phyloP scores from a whole-genome alignment of 2,329 filamentous ascomycete species.

The Microascus cirrosus region DNA sequence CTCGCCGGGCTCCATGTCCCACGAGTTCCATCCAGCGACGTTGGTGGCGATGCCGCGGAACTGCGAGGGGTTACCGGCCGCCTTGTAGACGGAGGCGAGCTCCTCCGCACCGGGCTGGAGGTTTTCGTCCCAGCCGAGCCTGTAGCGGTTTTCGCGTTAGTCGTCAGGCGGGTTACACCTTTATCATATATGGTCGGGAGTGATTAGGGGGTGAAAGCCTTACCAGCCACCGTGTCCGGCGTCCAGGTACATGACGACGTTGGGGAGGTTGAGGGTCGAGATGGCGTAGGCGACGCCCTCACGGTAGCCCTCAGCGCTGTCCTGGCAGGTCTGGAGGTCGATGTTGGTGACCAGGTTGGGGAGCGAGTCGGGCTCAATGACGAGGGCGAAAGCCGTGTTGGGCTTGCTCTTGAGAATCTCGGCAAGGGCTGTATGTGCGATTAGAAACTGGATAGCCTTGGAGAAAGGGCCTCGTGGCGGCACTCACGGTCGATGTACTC shows the following conservation, averaged over 20 bases:
- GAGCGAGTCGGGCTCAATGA: slow-evolving; percentile 50
- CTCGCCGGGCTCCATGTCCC: slow-evolving; percentile 23
- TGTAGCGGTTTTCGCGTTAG: neutral
- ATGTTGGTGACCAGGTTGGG: slow-evolving; percentile 53
- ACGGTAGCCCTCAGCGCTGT: slow-evolving; percentile 41
- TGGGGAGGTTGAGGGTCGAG: slow-evolving; percentile 42
- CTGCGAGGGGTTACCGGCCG: slow-evolving; percentile 23
- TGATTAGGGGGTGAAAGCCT: neutral
- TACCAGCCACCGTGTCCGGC: slow-evolving; percentile 52
- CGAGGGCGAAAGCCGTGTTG: slow-evolving; percentile 29
- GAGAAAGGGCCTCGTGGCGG: neutral
- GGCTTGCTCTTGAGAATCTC: slow-evolving; percentile 39
- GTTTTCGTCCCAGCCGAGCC: slow-evolving; percentile 50
- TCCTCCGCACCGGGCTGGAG: slow-evolving; percentile 28
- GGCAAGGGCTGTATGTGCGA: slow-evolving; percentile 26
- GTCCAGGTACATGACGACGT: slow-evolving; percentile 54
- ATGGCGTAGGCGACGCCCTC: slow-evolving; percentile 45
- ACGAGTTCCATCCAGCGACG: slow-evolving; percentile 28
- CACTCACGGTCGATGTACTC: slow-evolving; percentile 27
- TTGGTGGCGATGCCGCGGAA: slow-evolving; percentile 26
- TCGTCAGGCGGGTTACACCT: too few species aligned
- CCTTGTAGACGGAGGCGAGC: slow-evolving; percentile 25
- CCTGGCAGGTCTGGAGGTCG: slow-evolving; percentile 39
- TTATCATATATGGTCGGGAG: neutral
- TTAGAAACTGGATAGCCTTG: neutral